Conservation (phyloP, 148 eudicot genomes). For the Dianthus caryophyllus region DNA sequence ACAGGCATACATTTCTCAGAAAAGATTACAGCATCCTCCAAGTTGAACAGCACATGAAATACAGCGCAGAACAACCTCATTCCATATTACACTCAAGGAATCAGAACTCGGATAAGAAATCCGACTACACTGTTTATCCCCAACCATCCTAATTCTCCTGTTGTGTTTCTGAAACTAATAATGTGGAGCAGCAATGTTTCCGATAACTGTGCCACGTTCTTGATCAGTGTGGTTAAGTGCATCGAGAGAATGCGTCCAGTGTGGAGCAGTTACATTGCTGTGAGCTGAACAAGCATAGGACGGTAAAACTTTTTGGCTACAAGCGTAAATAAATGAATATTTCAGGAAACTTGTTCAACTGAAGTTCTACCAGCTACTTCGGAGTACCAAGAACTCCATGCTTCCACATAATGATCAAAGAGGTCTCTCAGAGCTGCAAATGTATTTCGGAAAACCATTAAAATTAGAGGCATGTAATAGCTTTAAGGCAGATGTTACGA, state of each 20-base stretch:
- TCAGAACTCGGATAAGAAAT: constrained; percentile 8
- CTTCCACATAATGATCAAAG: constrained; percentile 73
- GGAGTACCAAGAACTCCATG: constrained; percentile 83
- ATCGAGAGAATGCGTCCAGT: constrained; percentile 35
- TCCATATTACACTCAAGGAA: constrained; percentile 9
- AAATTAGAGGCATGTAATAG: background rate
- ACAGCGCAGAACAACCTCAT: constrained; percentile 16
- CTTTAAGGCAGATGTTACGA: background rate
- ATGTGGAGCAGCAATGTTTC: background rate
- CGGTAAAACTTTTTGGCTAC: no score
- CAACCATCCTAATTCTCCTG: background rate
- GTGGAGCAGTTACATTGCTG: constrained; percentile 14
- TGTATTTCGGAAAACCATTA: constrained; percentile 11
- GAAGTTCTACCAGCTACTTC: constrained; percentile 71
- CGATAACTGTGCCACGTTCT: background rate
- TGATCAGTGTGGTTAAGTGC: constrained; percentile 17
- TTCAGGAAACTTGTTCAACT: constrained; percentile 44
- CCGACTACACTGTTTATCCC: constrained; percentile 8
- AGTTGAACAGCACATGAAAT: background rate
- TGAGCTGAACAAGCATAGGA: no score
- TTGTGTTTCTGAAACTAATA: background rate
- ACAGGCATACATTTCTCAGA: background rate
- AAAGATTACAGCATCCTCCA: constrained; percentile 12
- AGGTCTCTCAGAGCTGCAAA: constrained; percentile 74
- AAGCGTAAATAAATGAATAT: background rate